Evolutionary conservation across 1,139 yeast genomes (phyloP), one percentile per base, ranked within the genome.

Genomic region (Arxiozyma telluris): DNA sequence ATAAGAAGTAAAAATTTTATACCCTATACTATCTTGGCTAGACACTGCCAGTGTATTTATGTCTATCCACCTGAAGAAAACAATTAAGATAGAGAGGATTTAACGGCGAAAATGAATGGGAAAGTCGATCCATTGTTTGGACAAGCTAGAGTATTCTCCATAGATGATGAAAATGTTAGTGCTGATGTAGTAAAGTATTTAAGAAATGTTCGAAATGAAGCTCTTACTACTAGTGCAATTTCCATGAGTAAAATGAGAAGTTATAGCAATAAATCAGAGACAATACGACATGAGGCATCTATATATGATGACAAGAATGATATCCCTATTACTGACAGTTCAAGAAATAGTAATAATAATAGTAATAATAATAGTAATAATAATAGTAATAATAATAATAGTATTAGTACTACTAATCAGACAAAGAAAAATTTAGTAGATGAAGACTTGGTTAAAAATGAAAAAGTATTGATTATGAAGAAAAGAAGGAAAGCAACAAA

Each of bases 91-190:
- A 34, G 8, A 8, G 39, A 34, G 6, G 6, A 6, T 34, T 12
- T 15, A 34, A 15, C n/a, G 4, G 39, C 34, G 22, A 30, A 3
- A 18, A 45, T 45, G 47, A 30, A 25, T 45, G 47, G 41, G 25
- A 45, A 45, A 12, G 45, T 60, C 27, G 69, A 66, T 53, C 58
- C 65, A 1, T 43, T 61, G 7, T 67, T 65, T 59, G 71, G 70
- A 2, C 71, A 68, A 53, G 50, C 56, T 6, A 55, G 59, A 18
- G 70, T 59, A 4, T 66, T 68, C 57, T 61, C 60, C 5, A 47
- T 65, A 12, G 55, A 57, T 23, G 66, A 61, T 48, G 54, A 59
- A 0, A 52, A 47, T 4, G 71, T 67, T 1, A 55, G 65, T 51
- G 69, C 69, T 6, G 57, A 55, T 30, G 69, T 59, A 1, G 42